A percentile compares a stretch with the other conserved stretches of the same genome.
Evolutionary conservation across 306 rosid genomes (phyloP).

Genomic region (Crataegus laevigata): DNA sequence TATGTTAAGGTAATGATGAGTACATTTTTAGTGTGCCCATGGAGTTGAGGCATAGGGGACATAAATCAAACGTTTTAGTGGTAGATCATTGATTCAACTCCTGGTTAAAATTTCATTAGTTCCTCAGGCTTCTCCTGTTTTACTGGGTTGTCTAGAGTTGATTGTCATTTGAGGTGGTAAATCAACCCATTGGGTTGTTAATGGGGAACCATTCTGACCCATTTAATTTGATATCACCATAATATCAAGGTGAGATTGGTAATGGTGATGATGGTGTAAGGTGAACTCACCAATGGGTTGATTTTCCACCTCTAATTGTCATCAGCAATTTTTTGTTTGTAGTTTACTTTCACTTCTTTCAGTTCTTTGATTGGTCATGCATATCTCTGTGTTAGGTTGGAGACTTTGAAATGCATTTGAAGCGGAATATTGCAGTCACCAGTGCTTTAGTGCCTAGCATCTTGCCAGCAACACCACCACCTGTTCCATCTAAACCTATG

Average conservation of each 20-base stretch:
- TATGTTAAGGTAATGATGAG: neutral
- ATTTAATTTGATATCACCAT: no score
- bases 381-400: slow-evolving; percentile 60
- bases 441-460: slow-evolving; percentile 55
- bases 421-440: slow-evolving; percentile 72
- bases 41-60: neutral
- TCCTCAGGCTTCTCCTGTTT: neutral
- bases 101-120: neutral
- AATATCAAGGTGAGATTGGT: no score
- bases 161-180: neutral
- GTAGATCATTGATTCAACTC: neutral
- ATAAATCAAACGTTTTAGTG: neutral
- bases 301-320: neutral
- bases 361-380: slow-evolving; percentile 12
- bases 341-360: slow-evolving; percentile 2
- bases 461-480: slow-evolving; percentile 69
- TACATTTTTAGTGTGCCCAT: neutral
- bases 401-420: slow-evolving; percentile 93
- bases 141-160: neutral
- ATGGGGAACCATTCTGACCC: no score
- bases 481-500: slow-evolving; percentile 78
- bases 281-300: no score
- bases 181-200: no score
- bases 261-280: no score
- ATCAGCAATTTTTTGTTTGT: neutral